These are phyloP conservation scores for Pueraria montana DNA, from an alignment of 306 rosid species.

Conservation along the genomic window DNA sequence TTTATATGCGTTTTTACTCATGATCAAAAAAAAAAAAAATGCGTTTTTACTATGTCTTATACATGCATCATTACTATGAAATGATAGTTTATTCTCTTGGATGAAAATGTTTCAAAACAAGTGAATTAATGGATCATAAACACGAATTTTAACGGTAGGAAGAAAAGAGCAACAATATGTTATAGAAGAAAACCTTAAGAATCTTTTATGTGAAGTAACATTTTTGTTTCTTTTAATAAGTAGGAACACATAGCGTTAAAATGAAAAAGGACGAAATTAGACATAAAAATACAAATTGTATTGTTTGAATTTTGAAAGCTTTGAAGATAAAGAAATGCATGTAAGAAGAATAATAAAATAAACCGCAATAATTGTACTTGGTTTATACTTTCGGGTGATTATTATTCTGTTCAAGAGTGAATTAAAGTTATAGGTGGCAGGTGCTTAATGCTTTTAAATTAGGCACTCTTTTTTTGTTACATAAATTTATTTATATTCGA, in stretches of 20 bases:
- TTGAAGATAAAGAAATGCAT: not conserved
- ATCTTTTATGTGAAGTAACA: not conserved
- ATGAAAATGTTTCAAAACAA: not conserved
- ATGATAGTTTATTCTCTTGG: not conserved
- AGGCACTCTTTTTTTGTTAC: no score
- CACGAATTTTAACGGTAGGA: not conserved
- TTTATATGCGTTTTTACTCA: no score
- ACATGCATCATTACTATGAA: not conserved
- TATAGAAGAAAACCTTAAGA: no score
- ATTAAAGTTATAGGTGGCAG: no score
- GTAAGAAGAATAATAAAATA: not conserved
- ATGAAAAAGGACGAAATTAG: not conserved
- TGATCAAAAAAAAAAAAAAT: no score
- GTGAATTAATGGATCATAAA: not conserved
- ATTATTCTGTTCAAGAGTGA: not conserved
- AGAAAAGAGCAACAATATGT: not conserved
- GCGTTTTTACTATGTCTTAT: not conserved
- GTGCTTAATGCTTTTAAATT: no score
- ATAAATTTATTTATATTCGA: no score
- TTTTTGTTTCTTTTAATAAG: slow-evolving; percentile 8
- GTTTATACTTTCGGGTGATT: not conserved
- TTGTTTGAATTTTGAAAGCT: not conserved
- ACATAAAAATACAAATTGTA: not conserved
- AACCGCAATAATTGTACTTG: not conserved
- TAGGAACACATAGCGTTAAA: not conserved